Conservation (phyloP, 202 grass and related monocot species). For the Digitaria exilis region DNA sequence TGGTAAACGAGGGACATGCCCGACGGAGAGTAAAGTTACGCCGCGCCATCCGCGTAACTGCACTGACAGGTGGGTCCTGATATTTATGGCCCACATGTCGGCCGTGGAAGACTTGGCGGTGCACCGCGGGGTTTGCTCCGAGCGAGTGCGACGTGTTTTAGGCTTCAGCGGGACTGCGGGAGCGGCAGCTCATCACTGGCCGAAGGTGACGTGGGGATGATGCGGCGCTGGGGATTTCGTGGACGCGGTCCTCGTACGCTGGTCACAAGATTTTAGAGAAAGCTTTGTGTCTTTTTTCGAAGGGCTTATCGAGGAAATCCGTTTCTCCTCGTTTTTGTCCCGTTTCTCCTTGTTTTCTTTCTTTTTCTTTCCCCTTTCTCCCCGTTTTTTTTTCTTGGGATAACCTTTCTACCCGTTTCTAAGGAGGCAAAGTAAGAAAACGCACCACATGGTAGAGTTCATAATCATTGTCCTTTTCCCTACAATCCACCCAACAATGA, state of each 20-base stretch:
- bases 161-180: not conserved
- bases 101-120: accelerated
- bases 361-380: no score
- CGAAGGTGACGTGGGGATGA: conserved; percentile 31
- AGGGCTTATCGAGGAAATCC: not conserved
- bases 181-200: not conserved
- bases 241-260: no score
- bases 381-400: no score
- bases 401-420: not conserved
- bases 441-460: no score
- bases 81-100: accelerated
- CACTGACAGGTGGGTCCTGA: not conserved
- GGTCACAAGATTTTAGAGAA: no score
- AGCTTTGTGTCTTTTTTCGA: not conserved
- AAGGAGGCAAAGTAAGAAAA: not conserved
- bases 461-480: no score
- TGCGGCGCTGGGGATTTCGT: not conserved
- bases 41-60: accelerated
- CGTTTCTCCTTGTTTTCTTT: no score
- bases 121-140: not conserved
- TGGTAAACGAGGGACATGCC: conserved; percentile 31
- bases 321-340: no score
- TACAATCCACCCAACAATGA: no score
- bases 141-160: not conserved
- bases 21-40: not conserved